phyloP scores from a whole-genome alignment of 257 asterid genomes.

The Agastache rugosa region DNA sequence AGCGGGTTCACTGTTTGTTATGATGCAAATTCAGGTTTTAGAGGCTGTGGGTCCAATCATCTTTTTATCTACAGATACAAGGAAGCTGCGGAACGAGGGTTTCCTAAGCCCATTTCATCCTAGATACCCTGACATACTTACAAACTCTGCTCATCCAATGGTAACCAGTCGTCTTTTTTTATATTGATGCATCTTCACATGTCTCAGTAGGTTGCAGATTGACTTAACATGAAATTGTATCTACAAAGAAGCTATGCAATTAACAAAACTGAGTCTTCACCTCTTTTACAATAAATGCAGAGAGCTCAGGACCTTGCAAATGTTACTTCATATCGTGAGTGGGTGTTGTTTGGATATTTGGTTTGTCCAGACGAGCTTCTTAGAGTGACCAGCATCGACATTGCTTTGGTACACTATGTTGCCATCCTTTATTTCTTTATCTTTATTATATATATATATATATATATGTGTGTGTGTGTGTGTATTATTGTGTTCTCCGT shows the following conservation, averaged over 20 bases:
- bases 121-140: constrained; percentile 97
- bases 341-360: constrained; percentile 97
- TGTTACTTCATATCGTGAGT: constrained; percentile 92
- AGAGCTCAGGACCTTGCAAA: constrained; percentile 99
- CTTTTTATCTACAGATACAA: constrained; percentile 91
- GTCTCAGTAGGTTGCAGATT: constrained; percentile 27
- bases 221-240: constrained; percentile 14
- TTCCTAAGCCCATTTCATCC: constrained; percentile 99
- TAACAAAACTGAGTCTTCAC: constrained; percentile 10
- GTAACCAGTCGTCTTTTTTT: constrained; percentile 49
- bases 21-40: constrained; percentile 66
- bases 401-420: constrained; percentile 76
- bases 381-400: constrained; percentile 97
- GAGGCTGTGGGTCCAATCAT: constrained; percentile 98
- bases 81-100: constrained; percentile 97
- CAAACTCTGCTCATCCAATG: constrained; percentile 99
- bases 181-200: constrained; percentile 14
- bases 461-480: too few relatives aligned
- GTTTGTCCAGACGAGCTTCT: constrained; percentile 99
- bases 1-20: constrained; percentile 21
- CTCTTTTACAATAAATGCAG: constrained; percentile 48
- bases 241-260: constrained; percentile 29
- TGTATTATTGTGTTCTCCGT: constrained; percentile 3
- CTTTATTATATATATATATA: constrained; percentile 31
- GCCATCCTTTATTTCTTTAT: constrained; percentile 35